Base-by-base conservation (phyloP, 768 basidiomycete genomes). In the Tulasnella sp. region DNA sequence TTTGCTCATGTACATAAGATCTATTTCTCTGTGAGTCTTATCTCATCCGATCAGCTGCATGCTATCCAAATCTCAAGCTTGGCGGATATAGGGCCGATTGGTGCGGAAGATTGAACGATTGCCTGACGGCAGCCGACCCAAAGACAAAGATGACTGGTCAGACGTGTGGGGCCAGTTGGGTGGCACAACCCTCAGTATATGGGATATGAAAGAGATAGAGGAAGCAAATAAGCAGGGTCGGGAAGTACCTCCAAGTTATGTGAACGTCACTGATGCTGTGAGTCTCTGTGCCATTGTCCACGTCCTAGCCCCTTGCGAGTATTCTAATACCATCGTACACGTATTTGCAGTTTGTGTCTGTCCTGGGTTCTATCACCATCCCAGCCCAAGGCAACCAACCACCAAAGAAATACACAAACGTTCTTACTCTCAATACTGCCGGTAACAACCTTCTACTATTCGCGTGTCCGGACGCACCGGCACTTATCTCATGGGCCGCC, bases 361-460 rank as follows among this genome's bases (percentile, higher is more conserved):
- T 89, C 30, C 71, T 89, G 4, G 88, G 87, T 17, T 80, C 85
- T 0, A 77, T 90, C 13, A 85, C 85, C 0, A 74, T 81, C 19
- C 84, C 84, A 0, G 74, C 79, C 5, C 48, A 47, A 44, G 52
- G 41, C 48, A 47, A 43, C 10, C 64, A 73, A 0, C 81, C 85
- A 1, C 65, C 77, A 0, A 78, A 79, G 67, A 79, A 81, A 64
- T 87, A 82, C 65, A 75, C 75, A 0, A 88, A 90, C 68, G 86
- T 97, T 54, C 78, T 97, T 60, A 89, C 90, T 0, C 77, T 99
- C 65, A 99, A 94, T 69, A 95, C 89, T 4, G 95, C 94, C 0
- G 95, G 95, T 21, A 84, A 84, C 29, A 97, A 98, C 69, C 77
- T 93, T 47, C 74, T 93, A 30, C 72, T 95, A 2, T 95, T 97